These are phyloP conservation scores for Lolium rigidum DNA, from an alignment of 176 grass and related monocot species.

Conservation along the genomic window DNA sequence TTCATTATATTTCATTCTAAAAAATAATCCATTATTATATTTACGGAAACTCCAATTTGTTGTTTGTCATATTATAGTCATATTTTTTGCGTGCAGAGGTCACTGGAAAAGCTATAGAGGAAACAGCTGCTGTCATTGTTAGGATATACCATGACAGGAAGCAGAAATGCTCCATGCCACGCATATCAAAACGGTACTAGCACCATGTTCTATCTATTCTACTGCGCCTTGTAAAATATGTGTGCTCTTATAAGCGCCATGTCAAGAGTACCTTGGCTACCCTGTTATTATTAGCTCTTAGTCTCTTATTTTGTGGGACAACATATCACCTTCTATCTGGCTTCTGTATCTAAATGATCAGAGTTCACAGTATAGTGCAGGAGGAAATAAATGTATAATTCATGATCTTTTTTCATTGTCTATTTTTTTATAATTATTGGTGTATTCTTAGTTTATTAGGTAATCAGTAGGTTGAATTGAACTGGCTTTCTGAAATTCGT, in stretches of 20 bases:
- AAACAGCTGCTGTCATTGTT: constrained; percentile 90
- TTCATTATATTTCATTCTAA: constrained; percentile 50
- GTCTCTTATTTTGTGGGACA: constrained; percentile 22
- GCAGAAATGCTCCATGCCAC: constrained; percentile 83
- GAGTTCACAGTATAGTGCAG: constrained; percentile 21
- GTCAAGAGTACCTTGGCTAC: neutral
- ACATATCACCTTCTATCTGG: constrained; percentile 42
- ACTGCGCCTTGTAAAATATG: constrained; percentile 41
- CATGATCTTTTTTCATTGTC: neutral
- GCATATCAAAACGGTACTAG: constrained; percentile 95
- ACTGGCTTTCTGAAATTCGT: constrained; percentile 21
- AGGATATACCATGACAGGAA: constrained; percentile 89
- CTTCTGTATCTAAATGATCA: constrained; percentile 48
- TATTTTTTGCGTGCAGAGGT: constrained; percentile 58
- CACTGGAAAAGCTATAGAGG: constrained; percentile 97
- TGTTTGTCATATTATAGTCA: constrained; percentile 25
- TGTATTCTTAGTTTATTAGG: neutral
- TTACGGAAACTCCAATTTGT: constrained; percentile 2
- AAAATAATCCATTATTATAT: constrained; percentile 7
- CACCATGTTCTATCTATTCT: constrained; percentile 46
- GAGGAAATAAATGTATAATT: constrained; percentile 36
- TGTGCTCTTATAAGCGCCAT: constrained; percentile 25
- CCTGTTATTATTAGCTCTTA: constrained; percentile 14
- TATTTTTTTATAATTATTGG: constrained; percentile 22
- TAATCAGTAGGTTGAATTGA: constrained; percentile 14